Percentiles rank a stretch among this genome's conserved stretches.
These are phyloP conservation scores for Kluyveromyces wickerhamii DNA, from an alignment of 805 yeast genomes.

Conservation along the genomic window DNA sequence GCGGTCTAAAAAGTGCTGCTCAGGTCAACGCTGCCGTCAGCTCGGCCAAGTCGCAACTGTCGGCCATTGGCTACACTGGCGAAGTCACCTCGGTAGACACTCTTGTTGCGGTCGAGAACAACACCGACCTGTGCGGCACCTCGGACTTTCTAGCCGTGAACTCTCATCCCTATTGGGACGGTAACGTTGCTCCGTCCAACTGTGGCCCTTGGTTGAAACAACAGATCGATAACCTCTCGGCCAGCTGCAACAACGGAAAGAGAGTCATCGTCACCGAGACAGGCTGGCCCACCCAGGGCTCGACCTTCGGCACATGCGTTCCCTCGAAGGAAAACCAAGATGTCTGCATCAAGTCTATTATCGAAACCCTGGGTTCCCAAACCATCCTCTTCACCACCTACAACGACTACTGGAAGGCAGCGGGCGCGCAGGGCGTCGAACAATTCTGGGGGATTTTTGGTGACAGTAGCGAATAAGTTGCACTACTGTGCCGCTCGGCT, in stretches of 20 bases:
- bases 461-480: conserved; percentile 3
- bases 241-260: conserved; percentile 41
- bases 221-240: conserved; percentile 45
- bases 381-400: conserved; percentile 63
- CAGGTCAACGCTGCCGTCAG: conserved; percentile 52
- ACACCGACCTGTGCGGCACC: conserved; percentile 58
- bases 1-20: conserved; percentile 43
- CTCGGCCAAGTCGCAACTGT: conserved; percentile 45
- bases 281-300: conserved; percentile 72
- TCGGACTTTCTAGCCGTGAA: conserved; percentile 74
- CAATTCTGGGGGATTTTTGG: conserved; percentile 66
- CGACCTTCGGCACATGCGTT: conserved; percentile 53
- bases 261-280: conserved; percentile 61
- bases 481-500: neutral
- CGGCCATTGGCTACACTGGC: conserved; percentile 64
- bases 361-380: conserved; percentile 46
- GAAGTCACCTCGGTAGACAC: conserved; percentile 73
- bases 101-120: conserved; percentile 48
- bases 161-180: conserved; percentile 72
- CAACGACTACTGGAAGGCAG: conserved; percentile 73
- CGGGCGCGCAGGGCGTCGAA: conserved; percentile 76
- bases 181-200: conserved; percentile 44
- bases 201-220: conserved; percentile 60
- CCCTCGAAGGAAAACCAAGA: conserved; percentile 60
- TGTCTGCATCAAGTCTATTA: conserved; percentile 53